phyloP scores from a whole-genome alignment of 176 grass and related monocot species.

The Oryza glumipatula region DNA sequence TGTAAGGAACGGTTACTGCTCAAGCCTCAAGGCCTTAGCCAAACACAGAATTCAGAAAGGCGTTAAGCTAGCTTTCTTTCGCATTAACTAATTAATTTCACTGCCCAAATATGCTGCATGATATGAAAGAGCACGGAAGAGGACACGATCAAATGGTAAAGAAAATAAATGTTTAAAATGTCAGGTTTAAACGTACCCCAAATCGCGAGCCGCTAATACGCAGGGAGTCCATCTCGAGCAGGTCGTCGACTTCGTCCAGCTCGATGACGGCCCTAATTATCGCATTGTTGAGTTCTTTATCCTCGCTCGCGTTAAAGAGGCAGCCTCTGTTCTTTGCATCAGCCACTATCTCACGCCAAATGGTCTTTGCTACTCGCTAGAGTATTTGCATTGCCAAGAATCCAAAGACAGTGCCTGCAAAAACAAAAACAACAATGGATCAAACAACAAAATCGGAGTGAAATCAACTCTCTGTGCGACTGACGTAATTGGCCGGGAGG shows the following conservation, averaged over 20 bases:
- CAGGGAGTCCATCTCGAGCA: slow-evolving; percentile 21
- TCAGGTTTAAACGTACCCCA: background rate
- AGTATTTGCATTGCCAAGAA: slow-evolving; percentile 56
- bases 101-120: no score
- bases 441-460: background rate
- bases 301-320: slow-evolving; percentile 43
- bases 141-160: no score
- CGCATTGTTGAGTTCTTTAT: slow-evolving; percentile 36
- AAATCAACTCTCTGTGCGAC: background rate
- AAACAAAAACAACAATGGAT: background rate
- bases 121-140: no score
- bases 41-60: background rate
- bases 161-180: no score
- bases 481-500: background rate
- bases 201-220: background rate
- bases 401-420: slow-evolving; percentile 71
- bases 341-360: slow-evolving; percentile 53
- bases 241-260: slow-evolving; percentile 27
- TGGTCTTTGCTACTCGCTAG: slow-evolving; percentile 46
- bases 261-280: slow-evolving; percentile 44
- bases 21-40: background rate
- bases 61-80: background rate
- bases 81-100: no score
- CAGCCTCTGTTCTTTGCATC: slow-evolving; percentile 59
- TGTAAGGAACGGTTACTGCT: background rate